Base-by-base conservation (phyloP, 2,329 filamentous ascomycete species). In the Colletotrichum sp. region DNA sequence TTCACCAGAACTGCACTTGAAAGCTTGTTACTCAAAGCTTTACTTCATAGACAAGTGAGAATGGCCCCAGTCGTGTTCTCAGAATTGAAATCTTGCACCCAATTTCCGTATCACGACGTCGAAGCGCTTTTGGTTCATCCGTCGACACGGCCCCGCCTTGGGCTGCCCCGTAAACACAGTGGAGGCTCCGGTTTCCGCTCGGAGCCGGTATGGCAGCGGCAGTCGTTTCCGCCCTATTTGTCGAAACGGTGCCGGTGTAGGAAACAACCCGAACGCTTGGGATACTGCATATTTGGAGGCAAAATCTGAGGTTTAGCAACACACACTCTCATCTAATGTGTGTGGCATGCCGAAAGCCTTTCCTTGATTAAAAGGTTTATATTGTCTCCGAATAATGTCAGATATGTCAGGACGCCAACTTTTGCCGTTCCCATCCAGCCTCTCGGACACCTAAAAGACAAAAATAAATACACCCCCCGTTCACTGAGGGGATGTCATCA, bases 131-230 rank as follows among this genome's bases (percentile, higher is more conserved):
- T 21, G 13, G 44, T 24, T 12, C 12, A 12, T 24, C 44, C 4
- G n/a, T 52, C 12, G 44, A 52, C 62, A n/a, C 64, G 57, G 74
- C 57, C 70, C 70, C 70, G 34, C 57, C 26, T 70, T 65, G 65
- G 44, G 32, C 39, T 36, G 64, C 64, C 63, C 72, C 64, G 32
- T 44, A 36, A 49, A 10, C 3, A 13, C 32, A 24, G 36, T 39
- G 36, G 15, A 39, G 34, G 64, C 44, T 36, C 49, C 59, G 59
- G 57, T 39, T 68, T 26, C n/a, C 16, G 39, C 32, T 36, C 70
- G 70, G 74, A 65, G 64, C 70, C 74, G 70, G 36, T 26, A 60
- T 26, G n/a, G n/a, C n/a, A 32, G 49, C 34, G 69, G 70, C 21
- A n/a, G 44, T 24, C 21, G 8, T 49, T 44, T n/a, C 55, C 32